Conservation (phyloP, 2,329 filamentous ascomycete species). For the Cytospora leucostoma region DNA sequence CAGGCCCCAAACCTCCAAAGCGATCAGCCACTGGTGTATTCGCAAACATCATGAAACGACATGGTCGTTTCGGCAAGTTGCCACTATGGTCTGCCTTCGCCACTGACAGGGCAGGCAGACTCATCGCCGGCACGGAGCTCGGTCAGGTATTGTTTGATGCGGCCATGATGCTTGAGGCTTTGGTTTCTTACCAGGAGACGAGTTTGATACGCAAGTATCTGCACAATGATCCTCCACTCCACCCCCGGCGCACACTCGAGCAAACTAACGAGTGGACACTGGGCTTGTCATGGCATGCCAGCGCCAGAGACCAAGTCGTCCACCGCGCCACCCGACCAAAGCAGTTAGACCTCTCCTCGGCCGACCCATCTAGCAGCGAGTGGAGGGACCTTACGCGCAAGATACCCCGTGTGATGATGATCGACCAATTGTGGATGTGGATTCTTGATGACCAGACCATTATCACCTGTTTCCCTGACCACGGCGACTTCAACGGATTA, state of each 20-base stretch:
- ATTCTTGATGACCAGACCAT: slow-evolving; percentile 37
- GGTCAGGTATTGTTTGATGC: slow-evolving; percentile 38
- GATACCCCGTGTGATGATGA: slow-evolving; percentile 35
- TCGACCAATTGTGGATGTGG: slow-evolving; percentile 40
- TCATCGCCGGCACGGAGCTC: slow-evolving; percentile 26
- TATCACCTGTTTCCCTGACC: slow-evolving; percentile 38
- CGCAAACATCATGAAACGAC: slow-evolving; percentile 27
- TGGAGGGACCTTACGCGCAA: slow-evolving; percentile 33
- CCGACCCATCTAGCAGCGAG: slow-evolving; percentile 16
- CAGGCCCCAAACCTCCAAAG: background rate
- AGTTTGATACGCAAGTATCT: slow-evolving; percentile 39
- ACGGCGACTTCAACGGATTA: slow-evolving; percentile 44
- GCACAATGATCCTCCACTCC: slow-evolving; percentile 39
- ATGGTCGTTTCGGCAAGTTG: slow-evolving; percentile 19
- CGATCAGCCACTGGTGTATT: slow-evolving; percentile 22
- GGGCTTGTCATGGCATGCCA: slow-evolving; percentile 36
- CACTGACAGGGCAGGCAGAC: slow-evolving; percentile 15
- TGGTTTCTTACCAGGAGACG: slow-evolving; percentile 40
- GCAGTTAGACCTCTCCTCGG: slow-evolving; percentile 30
- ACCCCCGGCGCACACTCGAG: slow-evolving; percentile 49
- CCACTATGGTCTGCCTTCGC: slow-evolving; percentile 13
- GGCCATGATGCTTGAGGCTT: slow-evolving; percentile 40
- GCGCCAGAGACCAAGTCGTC: slow-evolving; percentile 45
- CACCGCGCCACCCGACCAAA: slow-evolving; percentile 40
- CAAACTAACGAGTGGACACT: slow-evolving; percentile 48